phyloP scores from a whole-genome alignment of 176 grass and related monocot species.

The Elaeis guineensis region DNA sequence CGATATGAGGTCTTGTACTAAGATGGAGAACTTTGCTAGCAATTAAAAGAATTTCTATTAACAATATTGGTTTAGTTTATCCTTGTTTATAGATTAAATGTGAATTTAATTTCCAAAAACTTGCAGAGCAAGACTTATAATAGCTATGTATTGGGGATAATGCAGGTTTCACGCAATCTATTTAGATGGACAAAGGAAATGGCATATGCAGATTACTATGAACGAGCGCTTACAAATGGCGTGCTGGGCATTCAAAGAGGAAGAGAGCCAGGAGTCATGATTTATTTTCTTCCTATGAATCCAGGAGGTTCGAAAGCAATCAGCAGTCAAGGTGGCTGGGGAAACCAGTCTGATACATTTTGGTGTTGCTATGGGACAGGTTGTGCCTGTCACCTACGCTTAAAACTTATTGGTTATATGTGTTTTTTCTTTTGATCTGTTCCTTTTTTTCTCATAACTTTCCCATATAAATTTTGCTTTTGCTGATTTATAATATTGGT shows the following conservation, averaged over 20 bases:
- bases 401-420: too few relatives aligned
- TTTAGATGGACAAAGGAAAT: constrained; percentile 95
- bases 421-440: too few relatives aligned
- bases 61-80: too few relatives aligned
- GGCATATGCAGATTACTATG: constrained; percentile 68
- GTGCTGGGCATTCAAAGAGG: constrained; percentile 92
- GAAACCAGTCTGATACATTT: constrained; percentile 49
- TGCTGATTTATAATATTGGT: too few relatives aligned
- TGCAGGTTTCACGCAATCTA: constrained; percentile 66
- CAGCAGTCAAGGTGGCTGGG: constrained; percentile 70
- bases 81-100: not conserved
- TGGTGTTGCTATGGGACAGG: constrained; percentile 99
- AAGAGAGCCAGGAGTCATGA: constrained; percentile 80
- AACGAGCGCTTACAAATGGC: constrained; percentile 73
- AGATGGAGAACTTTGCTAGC: too few relatives aligned
- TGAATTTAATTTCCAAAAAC: too few relatives aligned
- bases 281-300: constrained; percentile 86
- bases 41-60: too few relatives aligned
- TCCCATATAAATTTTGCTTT: too few relatives aligned
- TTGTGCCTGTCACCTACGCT: constrained; percentile 15
- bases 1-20: too few relatives aligned
- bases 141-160: too few relatives aligned
- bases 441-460: too few relatives aligned
- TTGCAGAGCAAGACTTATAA: too few relatives aligned
- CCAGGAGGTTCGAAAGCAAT: constrained; percentile 66